Base-by-base conservation (phyloP, 495 filamentous ascomycete genomes). In the Neurospora cerealis region DNA sequence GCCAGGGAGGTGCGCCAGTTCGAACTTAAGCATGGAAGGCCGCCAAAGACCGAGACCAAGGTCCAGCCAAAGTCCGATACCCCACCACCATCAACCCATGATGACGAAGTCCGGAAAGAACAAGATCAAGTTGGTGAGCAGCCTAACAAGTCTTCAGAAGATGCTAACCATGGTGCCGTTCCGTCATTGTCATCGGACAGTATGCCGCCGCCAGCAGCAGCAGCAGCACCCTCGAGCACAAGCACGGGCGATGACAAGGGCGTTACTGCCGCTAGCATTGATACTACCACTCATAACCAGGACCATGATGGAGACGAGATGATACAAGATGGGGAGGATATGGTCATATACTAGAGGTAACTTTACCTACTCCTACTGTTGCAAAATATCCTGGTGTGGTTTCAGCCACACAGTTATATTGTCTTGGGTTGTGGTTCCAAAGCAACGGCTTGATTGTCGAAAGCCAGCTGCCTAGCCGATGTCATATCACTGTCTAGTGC, bases 251-350 rank as follows among this genome's bases (percentile, higher is more conserved):
- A 32, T 36, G 40, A 48, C 54, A 62, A 62, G 54, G 54, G 13
- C 24, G 54, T 62, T 17, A 19, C 11, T 34, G 54, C 54, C 54
- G 28, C 54, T 62, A 62, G 54, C 54, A 34, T 62, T 62, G 28
- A 62, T 44, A 73, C 70, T 75, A 75, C 77, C 42, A 66, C 66
- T 76, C 82, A 80, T 54, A 81, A 80, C 40, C 85, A 86, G 69
- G 89, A 91, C 71, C 91, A 91, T 78, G 88, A 91, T 79, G 92
- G 90, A 70, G 92, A 94, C 78, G 83, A 91, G 69, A 84, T 93
- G 78, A 83, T 90, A 69, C 91, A 94, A 79, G 90, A 90, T 77
- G 90, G 92, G 69, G 93, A 96, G 84, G 93, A 95, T 77, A 93
- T 89, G 72, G 93, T 96, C 72, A 93, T 96, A 74, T 95, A 96